Conservation (phyloP, 2,329 filamentous ascomycete species). For the Alternaria brassicae region DNA sequence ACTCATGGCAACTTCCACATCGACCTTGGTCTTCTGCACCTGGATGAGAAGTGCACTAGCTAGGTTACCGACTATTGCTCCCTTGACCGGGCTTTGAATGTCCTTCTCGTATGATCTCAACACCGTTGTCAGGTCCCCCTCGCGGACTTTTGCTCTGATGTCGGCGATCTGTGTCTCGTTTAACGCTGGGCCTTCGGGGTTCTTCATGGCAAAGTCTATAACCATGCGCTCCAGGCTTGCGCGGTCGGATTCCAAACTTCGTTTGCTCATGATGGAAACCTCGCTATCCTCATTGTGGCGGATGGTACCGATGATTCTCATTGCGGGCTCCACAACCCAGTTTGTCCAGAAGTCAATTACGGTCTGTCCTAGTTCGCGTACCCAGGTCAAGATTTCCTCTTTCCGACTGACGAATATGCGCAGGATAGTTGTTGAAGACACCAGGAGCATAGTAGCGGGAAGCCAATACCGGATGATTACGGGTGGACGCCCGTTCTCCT, state of each 20-base stretch:
- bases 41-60: slow-evolving; percentile 92
- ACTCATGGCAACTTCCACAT: slow-evolving; percentile 93
- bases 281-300: slow-evolving; percentile 91
- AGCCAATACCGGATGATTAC: slow-evolving; percentile 86
- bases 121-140: slow-evolving; percentile 92
- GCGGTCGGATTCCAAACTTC: slow-evolving; percentile 87
- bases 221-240: slow-evolving; percentile 97
- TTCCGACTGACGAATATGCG: slow-evolving; percentile 76
- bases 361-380: slow-evolving; percentile 79
- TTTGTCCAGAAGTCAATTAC: slow-evolving; percentile 91
- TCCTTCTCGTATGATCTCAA: slow-evolving; percentile 91
- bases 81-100: slow-evolving; percentile 79
- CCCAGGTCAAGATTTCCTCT: slow-evolving; percentile 80
- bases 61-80: slow-evolving; percentile 84
- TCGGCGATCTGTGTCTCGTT: slow-evolving; percentile 74
- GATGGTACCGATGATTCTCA: slow-evolving; percentile 87
- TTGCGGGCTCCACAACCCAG: slow-evolving; percentile 88
- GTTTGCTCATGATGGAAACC: slow-evolving; percentile 94
- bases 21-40: slow-evolving; percentile 98
- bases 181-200: slow-evolving; percentile 69
- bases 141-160: slow-evolving; percentile 79
- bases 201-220: slow-evolving; percentile 89
- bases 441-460: slow-evolving; percentile 71
- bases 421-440: slow-evolving; percentile 84
- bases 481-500: slow-evolving; percentile 76